Base-by-base conservation (phyloP, 768 basidiomycete species). In the Auriscalpium vulgare region DNA sequence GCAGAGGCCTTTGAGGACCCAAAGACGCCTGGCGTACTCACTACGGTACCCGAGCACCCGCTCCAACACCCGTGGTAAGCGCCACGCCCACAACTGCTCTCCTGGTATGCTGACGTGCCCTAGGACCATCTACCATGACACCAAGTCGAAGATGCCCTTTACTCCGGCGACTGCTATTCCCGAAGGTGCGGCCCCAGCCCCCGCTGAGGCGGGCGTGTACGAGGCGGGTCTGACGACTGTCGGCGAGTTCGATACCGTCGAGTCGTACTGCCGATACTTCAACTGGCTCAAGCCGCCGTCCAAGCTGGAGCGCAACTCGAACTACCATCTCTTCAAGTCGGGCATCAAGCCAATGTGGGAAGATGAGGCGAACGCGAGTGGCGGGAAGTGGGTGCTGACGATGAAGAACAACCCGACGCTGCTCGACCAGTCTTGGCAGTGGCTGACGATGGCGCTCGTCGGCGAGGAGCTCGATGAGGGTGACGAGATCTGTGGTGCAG, bases 271-370 rank as follows among this genome's bases (percentile, higher is more conserved):
- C 70, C 83, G 91, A 17, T 91, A 91, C 73, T 89, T 91, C 78
- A 92, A 93, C 72, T 93, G 91, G 91, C 84, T 92, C 59, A 93
- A 93, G 70, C 88, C 88, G 0, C 94, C 94, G 10, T 91, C 90
- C 37, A 82, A 84, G 65, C 81, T 95, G 37, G 89, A 93, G 64
- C 84, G 84, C 64, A 92, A 91, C 72, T 87, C 88, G 47, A 97
- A 97, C 72, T 94, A 95, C 64, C 94, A 97, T 67, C 78, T 97
- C 54, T 97, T 97, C 82, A 95, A 95, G 73, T 78, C 83, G 19
- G 90, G 90, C 16, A 94, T 94, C 75, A 91, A 92, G 67, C 91
- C 91, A 13, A 95, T 97, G 94, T 97, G 93, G 93, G 94, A 95
- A 73, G 94, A 95, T 68, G 81, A 82, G 35, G 89, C 91, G 53